A percentile compares a stretch with the other conserved stretches of the same genome.
Evolutionary conservation across 208 protist species (phyloP).

Genomic region (Spironucleus salmonicida): DNA sequence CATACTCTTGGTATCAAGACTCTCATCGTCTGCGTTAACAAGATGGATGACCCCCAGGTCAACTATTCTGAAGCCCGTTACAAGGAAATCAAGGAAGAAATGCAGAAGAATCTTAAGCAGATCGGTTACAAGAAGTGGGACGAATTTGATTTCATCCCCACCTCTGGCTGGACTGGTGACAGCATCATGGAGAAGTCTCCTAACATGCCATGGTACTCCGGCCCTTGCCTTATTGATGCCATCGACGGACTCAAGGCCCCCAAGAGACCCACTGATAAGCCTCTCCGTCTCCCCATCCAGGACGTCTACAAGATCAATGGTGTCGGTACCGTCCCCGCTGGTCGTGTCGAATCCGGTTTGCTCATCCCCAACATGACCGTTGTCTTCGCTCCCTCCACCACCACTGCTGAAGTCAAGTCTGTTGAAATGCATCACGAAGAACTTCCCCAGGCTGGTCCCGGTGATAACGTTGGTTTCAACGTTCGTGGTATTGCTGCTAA

Average conservation of each 20-base stretch:
- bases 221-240: slow-evolving; percentile 28
- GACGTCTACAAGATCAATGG: slow-evolving; percentile 86
- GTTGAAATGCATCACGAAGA: slow-evolving; percentile 46
- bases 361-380: slow-evolving; percentile 52
- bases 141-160: slow-evolving; percentile 35
- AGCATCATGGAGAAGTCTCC: slow-evolving; percentile 34
- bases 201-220: slow-evolving; percentile 39
- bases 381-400: slow-evolving; percentile 51
- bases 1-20: slow-evolving; percentile 40
- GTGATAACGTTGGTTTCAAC: slow-evolving; percentile 49
- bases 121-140: slow-evolving; percentile 34
- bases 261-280: slow-evolving; percentile 33
- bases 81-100: slow-evolving; percentile 39
- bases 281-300: slow-evolving; percentile 54
- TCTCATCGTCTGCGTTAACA: slow-evolving; percentile 43
- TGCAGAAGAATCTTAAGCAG: slow-evolving; percentile 32
- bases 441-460: slow-evolving; percentile 34
- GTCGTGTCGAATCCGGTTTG: slow-evolving; percentile 61
- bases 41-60: slow-evolving; percentile 42
- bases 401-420: slow-evolving; percentile 37
- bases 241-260: slow-evolving; percentile 36
- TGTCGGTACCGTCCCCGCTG: slow-evolving; percentile 80
- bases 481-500: slow-evolving; percentile 32
- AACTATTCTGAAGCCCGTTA: slow-evolving; percentile 34
- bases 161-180: slow-evolving; percentile 41